Conservation (phyloP, 2,329 filamentous ascomycete species). For the Diplocarpon rosae region DNA sequence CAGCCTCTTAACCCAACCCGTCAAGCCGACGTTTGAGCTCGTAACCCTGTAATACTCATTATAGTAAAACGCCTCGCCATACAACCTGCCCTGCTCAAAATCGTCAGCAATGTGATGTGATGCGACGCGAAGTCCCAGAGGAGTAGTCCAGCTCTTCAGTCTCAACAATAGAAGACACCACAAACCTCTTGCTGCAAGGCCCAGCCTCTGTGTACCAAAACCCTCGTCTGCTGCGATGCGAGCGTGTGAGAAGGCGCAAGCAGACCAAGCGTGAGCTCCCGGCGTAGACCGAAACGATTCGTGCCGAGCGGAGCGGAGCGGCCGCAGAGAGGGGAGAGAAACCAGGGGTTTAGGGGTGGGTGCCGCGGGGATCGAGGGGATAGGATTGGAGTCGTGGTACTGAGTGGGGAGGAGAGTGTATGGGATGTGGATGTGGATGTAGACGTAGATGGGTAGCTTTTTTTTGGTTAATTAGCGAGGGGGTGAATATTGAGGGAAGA, state of each 20-base stretch:
- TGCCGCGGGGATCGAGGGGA: neutral
- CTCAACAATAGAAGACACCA: no score
- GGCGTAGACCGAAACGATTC: neutral
- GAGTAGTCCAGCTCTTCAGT: no score
- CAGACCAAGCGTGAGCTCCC: conserved; percentile 3
- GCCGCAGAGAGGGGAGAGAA: conserved; percentile 1
- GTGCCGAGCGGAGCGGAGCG: neutral
- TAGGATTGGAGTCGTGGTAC: neutral
- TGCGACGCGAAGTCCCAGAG: no score
- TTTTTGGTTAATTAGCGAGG: neutral
- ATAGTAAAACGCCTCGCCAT: conserved; percentile 3
- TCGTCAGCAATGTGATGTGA: no score
- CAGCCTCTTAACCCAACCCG: neutral
- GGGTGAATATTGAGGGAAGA: neutral
- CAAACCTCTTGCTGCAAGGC: neutral
- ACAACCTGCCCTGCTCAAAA: neutral
- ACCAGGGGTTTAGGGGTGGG: conserved; percentile 1
- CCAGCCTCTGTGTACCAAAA: conserved; percentile 5
- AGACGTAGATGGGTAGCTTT: neutral
- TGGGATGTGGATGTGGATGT: neutral
- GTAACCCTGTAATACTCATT: conserved; percentile 2
- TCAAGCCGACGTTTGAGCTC: neutral
- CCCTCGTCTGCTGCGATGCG: neutral
- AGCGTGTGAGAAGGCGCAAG: neutral
- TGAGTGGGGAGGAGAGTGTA: neutral